These are phyloP conservation scores for Globisporangium perplexum DNA, from an alignment of 352 stramenopile species.

Conservation along the genomic window DNA sequence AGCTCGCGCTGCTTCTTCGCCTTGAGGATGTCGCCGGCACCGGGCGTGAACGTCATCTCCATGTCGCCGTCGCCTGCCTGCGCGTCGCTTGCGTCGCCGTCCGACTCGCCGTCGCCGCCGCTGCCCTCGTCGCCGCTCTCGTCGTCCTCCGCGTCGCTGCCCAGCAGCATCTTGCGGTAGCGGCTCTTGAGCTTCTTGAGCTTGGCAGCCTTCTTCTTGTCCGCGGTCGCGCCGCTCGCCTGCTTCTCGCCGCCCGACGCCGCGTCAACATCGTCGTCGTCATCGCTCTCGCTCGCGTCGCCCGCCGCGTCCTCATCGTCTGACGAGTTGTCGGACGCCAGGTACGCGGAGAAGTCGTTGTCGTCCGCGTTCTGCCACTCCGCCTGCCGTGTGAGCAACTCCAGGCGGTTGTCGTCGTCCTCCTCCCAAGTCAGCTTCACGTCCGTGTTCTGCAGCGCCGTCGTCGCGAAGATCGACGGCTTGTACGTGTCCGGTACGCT, in stretches of 20 bases:
- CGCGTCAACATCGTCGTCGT: slow-evolving; percentile 23
- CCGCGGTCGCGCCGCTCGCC: slow-evolving; percentile 9
- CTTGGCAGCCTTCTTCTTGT: slow-evolving; percentile 58
- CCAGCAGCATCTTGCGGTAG: slow-evolving; percentile 75
- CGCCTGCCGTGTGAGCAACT: slow-evolving; percentile 65
- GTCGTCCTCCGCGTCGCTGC: slow-evolving; percentile 67
- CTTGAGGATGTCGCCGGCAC: slow-evolving; percentile 57
- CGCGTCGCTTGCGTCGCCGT: slow-evolving; percentile 12
- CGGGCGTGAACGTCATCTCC: slow-evolving; percentile 81
- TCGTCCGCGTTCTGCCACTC: slow-evolving; percentile 87
- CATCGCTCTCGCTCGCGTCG: slow-evolving; percentile 35
- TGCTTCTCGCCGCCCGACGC: background rate
- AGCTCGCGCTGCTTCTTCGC: slow-evolving; percentile 73
- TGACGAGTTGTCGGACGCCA: slow-evolving; percentile 82
- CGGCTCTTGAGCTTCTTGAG: slow-evolving; percentile 77
- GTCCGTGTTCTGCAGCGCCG: slow-evolving; percentile 89
- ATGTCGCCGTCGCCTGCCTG: slow-evolving; percentile 62
- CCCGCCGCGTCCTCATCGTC: slow-evolving; percentile 48
- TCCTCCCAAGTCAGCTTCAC: slow-evolving; percentile 96
- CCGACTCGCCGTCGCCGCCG: slow-evolving; percentile 14
- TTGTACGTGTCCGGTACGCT: slow-evolving; percentile 92
- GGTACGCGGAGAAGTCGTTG: slow-evolving; percentile 92
- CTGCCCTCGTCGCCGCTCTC: slow-evolving; percentile 30
- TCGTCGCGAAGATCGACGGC: slow-evolving; percentile 92
- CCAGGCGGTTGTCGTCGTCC: slow-evolving; percentile 88